Base-by-base conservation (phyloP, 495 filamentous ascomycete genomes). In the Lasiosphaeria ovina region DNA sequence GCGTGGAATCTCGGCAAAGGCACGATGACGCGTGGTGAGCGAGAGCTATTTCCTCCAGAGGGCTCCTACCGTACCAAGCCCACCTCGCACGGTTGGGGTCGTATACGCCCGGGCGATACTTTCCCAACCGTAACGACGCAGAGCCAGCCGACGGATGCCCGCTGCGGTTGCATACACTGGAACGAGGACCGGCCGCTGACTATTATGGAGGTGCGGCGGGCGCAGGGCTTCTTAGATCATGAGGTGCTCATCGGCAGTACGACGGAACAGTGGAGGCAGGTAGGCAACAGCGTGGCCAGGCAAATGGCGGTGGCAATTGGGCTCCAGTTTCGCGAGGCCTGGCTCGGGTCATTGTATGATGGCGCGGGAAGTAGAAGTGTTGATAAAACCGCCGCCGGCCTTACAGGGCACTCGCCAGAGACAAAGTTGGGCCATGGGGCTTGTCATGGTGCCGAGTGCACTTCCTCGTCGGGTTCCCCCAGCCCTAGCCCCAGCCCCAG, bases 211-310 rank as follows among this genome's bases (percentile, higher is more conserved):
- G 79, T 74, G 2, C 70, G 86, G 0, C 72, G 87, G 7, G 87
- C 82, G 0, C 89, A 93, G 72, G 82, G 86, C 0, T 85, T 85
- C 53, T 84, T 74, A 0, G 88, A 92, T 59, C 54, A 87, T 14
- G 89, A 91, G 45, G 79, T 92, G 0, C 61, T 93, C 1, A 61
- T 91, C 10, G 89, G 88, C 0, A 57, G 52, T 6, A 63, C 76
- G 1, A 40, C 55, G 0, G 70, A 83, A 11, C 82, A 86, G 62
- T 85, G 81, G 74, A 83, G 79, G 57, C 79, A 89, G 42, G 74
- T 90, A 12, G 89, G 89, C 0, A 92, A 93, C 66, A 85, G 83
- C 53, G 89, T 92, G 3, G 81, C 85, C n/a, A 79, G 87, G 31
- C 76, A 77, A 5, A 81, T 89, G 16, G 78, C 87, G 6, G 57